Evolutionary conservation across 768 basidiomycete species (phyloP).

Genomic region (Paxillus involutus): DNA sequence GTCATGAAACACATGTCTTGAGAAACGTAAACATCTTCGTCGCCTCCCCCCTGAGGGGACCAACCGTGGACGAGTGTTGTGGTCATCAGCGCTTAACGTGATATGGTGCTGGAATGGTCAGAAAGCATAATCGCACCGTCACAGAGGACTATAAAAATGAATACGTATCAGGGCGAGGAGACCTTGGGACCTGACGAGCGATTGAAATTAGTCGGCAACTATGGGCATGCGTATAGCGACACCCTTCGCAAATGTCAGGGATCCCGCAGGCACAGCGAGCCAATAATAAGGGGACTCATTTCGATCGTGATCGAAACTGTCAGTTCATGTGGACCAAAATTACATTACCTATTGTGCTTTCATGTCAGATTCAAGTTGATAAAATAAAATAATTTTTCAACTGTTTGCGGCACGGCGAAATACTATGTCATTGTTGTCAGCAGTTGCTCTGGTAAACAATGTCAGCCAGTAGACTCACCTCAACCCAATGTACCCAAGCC

Average conservation of each 20-base stretch:
- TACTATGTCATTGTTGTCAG: no score
- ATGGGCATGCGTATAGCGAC: no score
- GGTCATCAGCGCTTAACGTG: conserved; percentile 5
- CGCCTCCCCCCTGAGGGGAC: conserved; percentile 27
- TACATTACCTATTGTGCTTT: no score
- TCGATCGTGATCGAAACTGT: conserved; percentile 9
- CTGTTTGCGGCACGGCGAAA: no score
- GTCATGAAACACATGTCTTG: conserved; percentile 12
- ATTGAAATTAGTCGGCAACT: no score
- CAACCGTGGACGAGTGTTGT: conserved; percentile 20
- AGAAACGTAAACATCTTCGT: conserved; percentile 27
- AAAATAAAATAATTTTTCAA: no score
- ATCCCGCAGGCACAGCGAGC: no score
- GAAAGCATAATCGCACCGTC: not conserved
- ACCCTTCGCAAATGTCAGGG: no score
- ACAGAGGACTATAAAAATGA: not conserved
- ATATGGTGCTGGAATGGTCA: not conserved
- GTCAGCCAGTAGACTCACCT: no score
- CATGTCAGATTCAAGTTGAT: no score
- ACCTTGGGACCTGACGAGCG: not conserved
- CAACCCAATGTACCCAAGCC: no score
- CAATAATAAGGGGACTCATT: not conserved
- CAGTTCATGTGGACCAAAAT: not conserved
- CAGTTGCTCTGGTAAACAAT: no score
- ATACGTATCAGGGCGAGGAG: not conserved